phyloP scores from a whole-genome alignment of 768 basidiomycete genomes.

The Hysterangium stoloniferum region DNA sequence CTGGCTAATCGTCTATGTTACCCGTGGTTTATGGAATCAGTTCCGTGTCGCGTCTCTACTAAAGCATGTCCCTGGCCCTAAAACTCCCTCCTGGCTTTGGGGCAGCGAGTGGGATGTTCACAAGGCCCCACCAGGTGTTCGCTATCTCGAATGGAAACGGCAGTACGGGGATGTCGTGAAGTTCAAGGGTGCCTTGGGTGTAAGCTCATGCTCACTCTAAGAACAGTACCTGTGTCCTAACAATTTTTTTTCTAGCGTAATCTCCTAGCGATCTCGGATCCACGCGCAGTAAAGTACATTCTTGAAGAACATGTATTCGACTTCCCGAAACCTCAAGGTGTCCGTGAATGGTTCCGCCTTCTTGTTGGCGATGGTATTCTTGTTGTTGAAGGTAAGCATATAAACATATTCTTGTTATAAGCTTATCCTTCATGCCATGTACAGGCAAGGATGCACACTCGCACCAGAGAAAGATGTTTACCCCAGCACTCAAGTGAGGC shows the following conservation, averaged over 20 bases:
- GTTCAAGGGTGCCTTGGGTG: slow-evolving; percentile 52
- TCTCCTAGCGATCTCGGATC: slow-evolving; percentile 49
- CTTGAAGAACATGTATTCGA: slow-evolving; percentile 46
- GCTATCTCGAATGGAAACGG: slow-evolving; percentile 45
- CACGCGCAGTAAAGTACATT: slow-evolving; percentile 45
- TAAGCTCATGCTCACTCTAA: slow-evolving; percentile 21
- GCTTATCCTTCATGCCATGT: not conserved
- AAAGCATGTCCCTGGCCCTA: slow-evolving; percentile 45
- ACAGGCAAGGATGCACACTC: slow-evolving; percentile 12
- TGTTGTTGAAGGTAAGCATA: slow-evolving; percentile 49
- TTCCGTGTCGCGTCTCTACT: slow-evolving; percentile 19
- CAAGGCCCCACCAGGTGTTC: slow-evolving; percentile 41
- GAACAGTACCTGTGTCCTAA: no score
- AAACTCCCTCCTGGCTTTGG: slow-evolving; percentile 43
- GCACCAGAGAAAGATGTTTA: slow-evolving; percentile 11
- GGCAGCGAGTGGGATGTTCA: slow-evolving; percentile 56
- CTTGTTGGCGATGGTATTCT: slow-evolving; percentile 57
- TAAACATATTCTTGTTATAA: not conserved
- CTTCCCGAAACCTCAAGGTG: slow-evolving; percentile 57
- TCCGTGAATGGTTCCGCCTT: slow-evolving; percentile 55
- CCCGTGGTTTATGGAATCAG: not conserved
- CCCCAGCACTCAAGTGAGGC: slow-evolving; percentile 4
- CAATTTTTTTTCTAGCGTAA: slow-evolving; percentile 36
- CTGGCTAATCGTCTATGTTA: not conserved
- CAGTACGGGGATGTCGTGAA: slow-evolving; percentile 46